phyloP scores from a whole-genome alignment of 306 rosid species.

The Elaeagnus macrophylla region DNA sequence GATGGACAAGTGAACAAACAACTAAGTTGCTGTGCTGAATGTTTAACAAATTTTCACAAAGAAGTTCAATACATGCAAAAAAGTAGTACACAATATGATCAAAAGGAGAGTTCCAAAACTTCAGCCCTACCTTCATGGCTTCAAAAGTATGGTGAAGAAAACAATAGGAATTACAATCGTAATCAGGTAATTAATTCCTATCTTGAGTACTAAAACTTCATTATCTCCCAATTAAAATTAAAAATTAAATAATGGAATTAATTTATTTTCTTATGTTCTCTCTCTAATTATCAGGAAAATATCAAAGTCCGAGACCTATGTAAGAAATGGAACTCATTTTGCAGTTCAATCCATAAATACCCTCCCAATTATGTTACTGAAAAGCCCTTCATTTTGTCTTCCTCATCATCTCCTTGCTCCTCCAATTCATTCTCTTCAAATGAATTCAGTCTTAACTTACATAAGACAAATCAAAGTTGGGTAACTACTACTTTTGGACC shows the following conservation, averaged over 20 bases:
- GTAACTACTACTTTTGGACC: constrained; percentile 35
- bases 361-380: constrained; percentile 18
- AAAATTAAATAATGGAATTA: no score
- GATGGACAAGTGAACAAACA: constrained; percentile 26
- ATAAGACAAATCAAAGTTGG: constrained; percentile 18
- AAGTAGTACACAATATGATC: constrained; percentile 2
- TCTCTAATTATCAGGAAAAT: constrained; percentile 36
- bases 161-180: constrained; percentile 10
- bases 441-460: constrained; percentile 21
- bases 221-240: no score
- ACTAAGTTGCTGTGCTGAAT: constrained; percentile 43
- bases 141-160: constrained; percentile 50
- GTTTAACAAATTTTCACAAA: constrained; percentile 37
- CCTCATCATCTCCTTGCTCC: constrained; percentile 31
- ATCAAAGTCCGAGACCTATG: constrained; percentile 36
- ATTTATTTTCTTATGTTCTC: constrained; percentile 4
- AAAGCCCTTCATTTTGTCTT: constrained; percentile 28
- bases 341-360: constrained; percentile 46
- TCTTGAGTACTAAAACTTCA: neutral
- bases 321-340: constrained; percentile 62
- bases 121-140: constrained; percentile 65
- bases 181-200: constrained; percentile 28
- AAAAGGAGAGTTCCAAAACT: no score
- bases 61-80: constrained; percentile 17
- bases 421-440: constrained; percentile 32